Evolutionary conservation across 495 filamentous ascomycete genomes (phyloP).

Genomic region (Lindgomyces ingoldianus): DNA sequence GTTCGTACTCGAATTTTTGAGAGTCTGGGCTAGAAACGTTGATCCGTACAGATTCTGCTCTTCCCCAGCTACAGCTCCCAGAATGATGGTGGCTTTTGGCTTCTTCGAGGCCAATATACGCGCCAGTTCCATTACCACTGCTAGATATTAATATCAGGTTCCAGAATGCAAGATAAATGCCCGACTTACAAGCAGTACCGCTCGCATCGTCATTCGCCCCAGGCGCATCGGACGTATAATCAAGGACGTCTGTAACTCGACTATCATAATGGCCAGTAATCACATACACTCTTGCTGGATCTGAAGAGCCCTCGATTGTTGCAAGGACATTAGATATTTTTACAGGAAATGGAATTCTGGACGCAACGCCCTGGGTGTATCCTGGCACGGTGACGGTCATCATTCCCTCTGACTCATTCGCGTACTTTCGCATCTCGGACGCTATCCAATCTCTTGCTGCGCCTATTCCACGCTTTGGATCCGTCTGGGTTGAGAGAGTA

Average conservation of each 20-base stretch:
- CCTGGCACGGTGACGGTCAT: slow-evolving; percentile 50
- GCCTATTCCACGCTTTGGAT: slow-evolving; percentile 53
- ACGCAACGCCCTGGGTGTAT: slow-evolving; percentile 50
- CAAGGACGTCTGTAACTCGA: slow-evolving; percentile 50
- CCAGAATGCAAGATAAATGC: background rate
- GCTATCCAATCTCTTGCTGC: slow-evolving; percentile 57
- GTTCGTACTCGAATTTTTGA: slow-evolving; percentile 49
- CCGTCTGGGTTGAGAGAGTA: slow-evolving; percentile 53
- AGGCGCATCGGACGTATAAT: slow-evolving; percentile 55
- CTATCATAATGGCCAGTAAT: slow-evolving; percentile 58
- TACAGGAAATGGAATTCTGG: slow-evolving; percentile 51
- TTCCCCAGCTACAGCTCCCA: slow-evolving; percentile 56
- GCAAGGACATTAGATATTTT: slow-evolving; percentile 55
- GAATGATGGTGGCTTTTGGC: slow-evolving; percentile 54
- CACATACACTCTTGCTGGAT: slow-evolving; percentile 53
- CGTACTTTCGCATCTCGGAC: slow-evolving; percentile 41
- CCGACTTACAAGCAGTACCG: slow-evolving; percentile 38
- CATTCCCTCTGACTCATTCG: slow-evolving; percentile 21
- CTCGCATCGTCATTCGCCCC: slow-evolving; percentile 58
- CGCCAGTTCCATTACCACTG: slow-evolving; percentile 53
- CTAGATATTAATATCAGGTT: slow-evolving; percentile 4
- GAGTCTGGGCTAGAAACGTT: slow-evolving; percentile 50
- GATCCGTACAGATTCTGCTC: slow-evolving; percentile 56
- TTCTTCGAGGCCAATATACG: slow-evolving; percentile 48
- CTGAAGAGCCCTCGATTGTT: slow-evolving; percentile 51